A percentile compares a stretch with the other conserved stretches of the same genome.
phyloP scores from a whole-genome alignment of 352 stramenopile genomes.

The Pythium vanterpoolii region DNA sequence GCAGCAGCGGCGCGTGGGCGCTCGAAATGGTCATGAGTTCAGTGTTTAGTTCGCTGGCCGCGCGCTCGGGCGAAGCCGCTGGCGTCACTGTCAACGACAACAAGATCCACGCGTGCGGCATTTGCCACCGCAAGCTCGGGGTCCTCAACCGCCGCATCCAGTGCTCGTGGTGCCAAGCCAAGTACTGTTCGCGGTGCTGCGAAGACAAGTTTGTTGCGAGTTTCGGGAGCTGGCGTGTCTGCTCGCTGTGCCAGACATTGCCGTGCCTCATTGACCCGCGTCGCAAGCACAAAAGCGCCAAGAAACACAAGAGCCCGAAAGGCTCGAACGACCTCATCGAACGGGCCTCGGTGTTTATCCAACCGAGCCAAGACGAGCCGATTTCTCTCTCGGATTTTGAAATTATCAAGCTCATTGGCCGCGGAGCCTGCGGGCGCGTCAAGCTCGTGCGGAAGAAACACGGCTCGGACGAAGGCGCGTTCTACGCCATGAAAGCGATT shows the following conservation, averaged over 20 bases:
- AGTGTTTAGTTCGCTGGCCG: slow-evolving; percentile 79
- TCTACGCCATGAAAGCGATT: slow-evolving; percentile 88
- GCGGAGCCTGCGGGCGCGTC: slow-evolving; percentile 86
- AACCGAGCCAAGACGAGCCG: slow-evolving; percentile 48
- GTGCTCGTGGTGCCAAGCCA: slow-evolving; percentile 84
- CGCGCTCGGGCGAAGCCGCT: slow-evolving; percentile 57
- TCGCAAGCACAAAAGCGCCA: slow-evolving; percentile 66
- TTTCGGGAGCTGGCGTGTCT: slow-evolving; percentile 79
- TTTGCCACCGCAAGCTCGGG: slow-evolving; percentile 79
- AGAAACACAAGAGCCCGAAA: slow-evolving; percentile 57
- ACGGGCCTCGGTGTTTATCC: slow-evolving; percentile 75
- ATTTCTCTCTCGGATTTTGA: slow-evolving; percentile 92
- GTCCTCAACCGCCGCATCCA: slow-evolving; percentile 76
- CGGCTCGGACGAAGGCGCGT: slow-evolving; percentile 69
- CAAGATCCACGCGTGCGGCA: slow-evolving; percentile 69
- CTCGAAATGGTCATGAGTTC: slow-evolving; percentile 84
- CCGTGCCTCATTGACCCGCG: slow-evolving; percentile 79
- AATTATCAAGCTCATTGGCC: slow-evolving; percentile 97
- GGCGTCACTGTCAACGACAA: slow-evolving; percentile 74
- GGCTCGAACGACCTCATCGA: slow-evolving; percentile 35
- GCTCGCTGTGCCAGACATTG: slow-evolving; percentile 71
- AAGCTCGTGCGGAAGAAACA: slow-evolving; percentile 89
- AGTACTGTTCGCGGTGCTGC: slow-evolving; percentile 82
- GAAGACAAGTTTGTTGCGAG: slow-evolving; percentile 82
- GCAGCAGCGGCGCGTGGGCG: slow-evolving; percentile 72